Evolutionary conservation across 139 green algal genomes (phyloP), one percentile per base, ranked within the genome.

Genomic region (Picochlorum sp.): DNA sequence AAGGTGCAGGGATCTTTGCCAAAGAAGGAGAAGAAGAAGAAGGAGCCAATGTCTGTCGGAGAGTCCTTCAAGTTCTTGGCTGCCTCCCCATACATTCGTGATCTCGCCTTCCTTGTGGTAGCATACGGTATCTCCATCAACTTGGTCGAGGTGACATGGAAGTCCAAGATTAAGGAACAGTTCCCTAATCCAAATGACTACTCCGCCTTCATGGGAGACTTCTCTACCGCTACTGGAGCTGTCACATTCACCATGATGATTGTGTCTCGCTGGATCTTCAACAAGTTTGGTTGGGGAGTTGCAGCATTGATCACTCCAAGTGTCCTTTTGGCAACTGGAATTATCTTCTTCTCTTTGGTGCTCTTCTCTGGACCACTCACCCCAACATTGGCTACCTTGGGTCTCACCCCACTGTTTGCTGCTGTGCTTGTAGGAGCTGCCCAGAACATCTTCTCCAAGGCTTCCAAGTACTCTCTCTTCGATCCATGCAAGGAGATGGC

Each of bases 401-500:
- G 89, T 67, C 63, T 98, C 59, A 98, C 92, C 3, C 93, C 92
- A 3, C 83, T 98, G 49, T 89, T 93, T 68, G 89, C 90, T 15
- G 93, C 93, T 20, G 93, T 98, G 67, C 84, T 97, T 61, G 89
- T 98, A 6, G 93, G 93, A 44, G 93, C 92, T 13, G 89, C 88
- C 4, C 91, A 97, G 81, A 98, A 98, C 83, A 90, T 98, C 60
- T 98, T 98, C 86, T 92, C 82, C 70, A 96, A 96, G 86, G 84
- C 73, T 41, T 81, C 88, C 79, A 98, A 98, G 85, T 98, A 98
- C 87, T 88, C 84, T 23, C 85, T 98, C 61, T 98, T 98, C 71
- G 94, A 98, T 82, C 93, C 93, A 52, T 98, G 93, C 90, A 98
- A 98, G 85, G 93, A 98, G 85, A 98, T 98, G 89, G 93, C 90